Evolutionary conservation across 306 rosid species (phyloP).

Genomic region (Fagus crenata): DNA sequence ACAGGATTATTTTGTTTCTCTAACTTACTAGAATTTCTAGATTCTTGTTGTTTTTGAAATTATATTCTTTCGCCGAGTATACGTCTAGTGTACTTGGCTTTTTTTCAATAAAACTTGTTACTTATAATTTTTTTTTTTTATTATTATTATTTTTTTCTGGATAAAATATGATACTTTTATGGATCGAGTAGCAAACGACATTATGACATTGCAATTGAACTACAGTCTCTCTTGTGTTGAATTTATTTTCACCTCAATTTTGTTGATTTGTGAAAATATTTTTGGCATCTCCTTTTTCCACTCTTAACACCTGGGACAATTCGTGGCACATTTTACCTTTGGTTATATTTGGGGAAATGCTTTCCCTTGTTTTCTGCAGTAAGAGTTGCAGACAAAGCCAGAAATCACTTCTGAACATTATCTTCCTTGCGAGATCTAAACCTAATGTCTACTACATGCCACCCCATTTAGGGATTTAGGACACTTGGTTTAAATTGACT

Average conservation of each 20-base stretch:
- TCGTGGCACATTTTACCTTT: not conserved
- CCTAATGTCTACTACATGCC: not conserved
- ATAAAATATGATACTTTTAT: not conserved
- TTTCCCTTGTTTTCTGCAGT: not conserved
- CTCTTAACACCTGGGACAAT: not conserved
- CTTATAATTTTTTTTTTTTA: no score
- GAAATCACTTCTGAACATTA: not conserved
- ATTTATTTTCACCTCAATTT: not conserved
- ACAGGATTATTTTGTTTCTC: no score
- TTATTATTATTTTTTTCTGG: not conserved
- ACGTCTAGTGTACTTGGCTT: no score
- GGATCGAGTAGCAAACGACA: not conserved
- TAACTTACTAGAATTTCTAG: no score
- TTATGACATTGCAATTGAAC: not conserved
- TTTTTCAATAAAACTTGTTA: no score
- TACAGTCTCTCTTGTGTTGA: not conserved
- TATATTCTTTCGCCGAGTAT: no score
- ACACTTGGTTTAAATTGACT: not conserved
- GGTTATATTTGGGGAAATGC: conserved; percentile 7
- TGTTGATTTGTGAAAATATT: not conserved
- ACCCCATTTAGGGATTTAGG: not conserved
- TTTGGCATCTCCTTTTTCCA: not conserved
- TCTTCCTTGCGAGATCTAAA: not conserved
- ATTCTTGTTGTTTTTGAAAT: no score
- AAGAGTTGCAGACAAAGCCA: not conserved